Base-by-base conservation (phyloP, 1,139 yeast genomes). In the Suhomyces ambrosiae region DNA sequence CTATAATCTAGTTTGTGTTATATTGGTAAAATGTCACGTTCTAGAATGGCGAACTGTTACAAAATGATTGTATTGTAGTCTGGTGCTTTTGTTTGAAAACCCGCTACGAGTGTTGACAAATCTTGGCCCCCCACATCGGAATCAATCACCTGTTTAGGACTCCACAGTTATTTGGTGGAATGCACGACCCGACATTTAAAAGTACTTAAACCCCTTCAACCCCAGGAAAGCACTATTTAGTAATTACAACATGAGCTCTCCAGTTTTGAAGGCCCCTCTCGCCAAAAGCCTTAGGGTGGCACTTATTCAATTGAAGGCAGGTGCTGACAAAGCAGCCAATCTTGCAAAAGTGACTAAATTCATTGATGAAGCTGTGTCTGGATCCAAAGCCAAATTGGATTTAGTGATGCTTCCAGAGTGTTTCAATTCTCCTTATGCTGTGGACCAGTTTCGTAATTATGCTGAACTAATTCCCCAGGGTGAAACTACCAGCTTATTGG, bases 381-480 rank as follows among this genome's bases (percentile, higher is more conserved):
- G 71, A 33, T 68, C 80, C 23, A 78, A 79, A 23, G 65, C 69
- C 26, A 57, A 55, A 32, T 46, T 82, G 12, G 85, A 83, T 47
- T 62, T 82, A 41, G 75, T 85, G n/a, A 82, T 85, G 58, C 66
- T 85, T 33, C 94, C 94, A 5, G 97, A 92, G 65, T 90, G 97
- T 64, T 92, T 90, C 76, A 90, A 90, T 61, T 86, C 97, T 1
- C 97, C 97, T 4, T 92, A 92, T 56, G 83, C 95, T 0, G 96
- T 88, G 19, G 79, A 80, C 42, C 85, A 92, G 43, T 92, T 92
- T 62, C 79, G 85, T 18, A 80, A 86, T 45, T 90, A 90, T 57
- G 89, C 96, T 7, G 97, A 90, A 58, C 48, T 53, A 7, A 77
- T 82, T 29, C 95, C 95, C 5, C 57, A 62, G 2, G 94, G 94